Evolutionary conservation across 768 basidiomycete genomes (phyloP).

Genomic region (Phanerochaete carnosa): DNA sequence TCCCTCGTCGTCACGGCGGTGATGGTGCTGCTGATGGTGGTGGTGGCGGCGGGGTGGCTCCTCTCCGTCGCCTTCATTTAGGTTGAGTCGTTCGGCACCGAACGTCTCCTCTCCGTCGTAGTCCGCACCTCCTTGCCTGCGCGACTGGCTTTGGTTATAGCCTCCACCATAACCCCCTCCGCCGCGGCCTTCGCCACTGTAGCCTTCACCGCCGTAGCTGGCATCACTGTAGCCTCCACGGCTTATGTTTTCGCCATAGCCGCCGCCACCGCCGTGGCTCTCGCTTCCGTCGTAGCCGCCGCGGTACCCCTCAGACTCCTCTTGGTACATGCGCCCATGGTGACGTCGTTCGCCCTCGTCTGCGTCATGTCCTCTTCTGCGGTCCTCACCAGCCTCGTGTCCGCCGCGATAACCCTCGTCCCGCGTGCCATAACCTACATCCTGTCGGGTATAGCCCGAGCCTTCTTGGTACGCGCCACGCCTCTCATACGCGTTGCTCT

Average conservation of each 20-base stretch:
- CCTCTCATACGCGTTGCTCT: neutral
- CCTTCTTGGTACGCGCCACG: neutral
- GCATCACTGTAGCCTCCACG: slow-evolving; percentile 11
- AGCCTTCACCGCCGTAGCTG: neutral
- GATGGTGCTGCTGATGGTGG: slow-evolving; percentile 12
- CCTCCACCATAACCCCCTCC: neutral
- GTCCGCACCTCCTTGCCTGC: slow-evolving; percentile 9
- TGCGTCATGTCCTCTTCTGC: slow-evolving; percentile 3
- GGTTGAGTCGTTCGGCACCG: slow-evolving; percentile 48
- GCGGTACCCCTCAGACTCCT: neutral
- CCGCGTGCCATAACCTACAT: neutral
- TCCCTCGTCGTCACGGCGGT: slow-evolving; percentile 1
- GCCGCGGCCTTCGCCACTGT: slow-evolving; percentile 1
- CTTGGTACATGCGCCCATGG: neutral
- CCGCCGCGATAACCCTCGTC: neutral
- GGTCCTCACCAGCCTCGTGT: neutral
- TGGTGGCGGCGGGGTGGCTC: slow-evolving; percentile 17
- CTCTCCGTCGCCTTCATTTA: slow-evolving; percentile 33
- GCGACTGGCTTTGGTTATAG: slow-evolving; percentile 11
- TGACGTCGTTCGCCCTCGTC: neutral
- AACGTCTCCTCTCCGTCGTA: slow-evolving; percentile 39
- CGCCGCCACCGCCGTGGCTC: neutral
- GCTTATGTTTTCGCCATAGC: neutral
- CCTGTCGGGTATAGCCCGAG: neutral
- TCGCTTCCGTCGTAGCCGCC: slow-evolving; percentile 11